These are phyloP conservation scores for Stylosanthes scabra DNA, from an alignment of 331 rosid genomes.

Conservation along the genomic window DNA sequence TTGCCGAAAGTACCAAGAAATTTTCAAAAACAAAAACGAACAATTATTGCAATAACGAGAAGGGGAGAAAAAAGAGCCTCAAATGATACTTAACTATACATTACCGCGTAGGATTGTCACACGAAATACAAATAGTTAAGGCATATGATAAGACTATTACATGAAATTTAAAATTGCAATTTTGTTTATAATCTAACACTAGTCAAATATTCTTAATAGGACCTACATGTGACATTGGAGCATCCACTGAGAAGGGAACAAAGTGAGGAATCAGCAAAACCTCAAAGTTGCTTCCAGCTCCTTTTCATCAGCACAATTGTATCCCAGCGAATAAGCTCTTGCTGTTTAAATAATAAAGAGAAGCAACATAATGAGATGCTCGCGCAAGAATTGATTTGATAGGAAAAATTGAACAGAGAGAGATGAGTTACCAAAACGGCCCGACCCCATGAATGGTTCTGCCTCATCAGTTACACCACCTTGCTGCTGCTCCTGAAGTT, in stretches of 20 bases:
- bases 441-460: slow-evolving; percentile 91
- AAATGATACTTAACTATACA: slow-evolving; percentile 30
- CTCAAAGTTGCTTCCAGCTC: slow-evolving; percentile 90
- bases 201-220: slow-evolving; percentile 15
- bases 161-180: background rate
- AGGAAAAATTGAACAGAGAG: background rate
- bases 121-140: background rate
- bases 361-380: slow-evolving; percentile 29
- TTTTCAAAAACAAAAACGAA: background rate
- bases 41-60: background rate
- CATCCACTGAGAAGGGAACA: slow-evolving; percentile 32
- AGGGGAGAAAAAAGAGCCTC: background rate
- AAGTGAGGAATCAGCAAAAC: slow-evolving; percentile 68
- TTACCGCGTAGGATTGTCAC: background rate
- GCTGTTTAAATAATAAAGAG: no score
- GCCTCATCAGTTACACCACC: slow-evolving; percentile 70
- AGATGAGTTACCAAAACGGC: slow-evolving; percentile 74
- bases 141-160: background rate
- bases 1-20: background rate
- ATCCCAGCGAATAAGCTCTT: slow-evolving; percentile 78
- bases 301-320: slow-evolving; percentile 88
- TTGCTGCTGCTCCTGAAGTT: slow-evolving; percentile 76
- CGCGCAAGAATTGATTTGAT: background rate
- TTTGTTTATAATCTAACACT: slow-evolving; percentile 21
- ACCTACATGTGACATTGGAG: slow-evolving; percentile 30